Evolutionary conservation across 2,329 filamentous ascomycete genomes (phyloP).

Genomic region (Xylariales sp.): DNA sequence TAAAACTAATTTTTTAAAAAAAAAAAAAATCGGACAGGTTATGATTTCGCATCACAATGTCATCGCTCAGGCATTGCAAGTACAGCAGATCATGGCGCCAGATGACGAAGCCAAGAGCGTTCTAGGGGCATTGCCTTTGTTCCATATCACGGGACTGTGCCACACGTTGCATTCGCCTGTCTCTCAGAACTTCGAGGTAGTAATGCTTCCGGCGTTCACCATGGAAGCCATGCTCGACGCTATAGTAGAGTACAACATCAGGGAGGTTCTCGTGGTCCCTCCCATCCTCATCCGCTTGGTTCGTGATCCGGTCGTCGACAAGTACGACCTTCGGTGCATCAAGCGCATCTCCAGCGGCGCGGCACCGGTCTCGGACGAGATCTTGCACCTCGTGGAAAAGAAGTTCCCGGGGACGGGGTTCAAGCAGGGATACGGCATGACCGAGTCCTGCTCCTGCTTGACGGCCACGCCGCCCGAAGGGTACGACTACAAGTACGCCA

Average conservation of each 20-base stretch:
- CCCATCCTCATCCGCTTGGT: constrained; percentile 59
- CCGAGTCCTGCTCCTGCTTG: constrained; percentile 60
- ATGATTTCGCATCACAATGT: constrained; percentile 55
- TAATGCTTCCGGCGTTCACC: constrained; percentile 61
- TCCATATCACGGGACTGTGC: constrained; percentile 61
- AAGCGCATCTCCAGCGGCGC: constrained; percentile 56
- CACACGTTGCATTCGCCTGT: constrained; percentile 60
- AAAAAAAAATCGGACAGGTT: constrained; percentile 16
- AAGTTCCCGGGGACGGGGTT: constrained; percentile 57
- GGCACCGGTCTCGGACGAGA: constrained; percentile 52
- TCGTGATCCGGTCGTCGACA: constrained; percentile 46
- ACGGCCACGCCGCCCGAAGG: constrained; percentile 54
- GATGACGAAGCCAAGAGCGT: constrained; percentile 42
- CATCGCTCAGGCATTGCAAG: constrained; percentile 57
- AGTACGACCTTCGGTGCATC: constrained; percentile 54
- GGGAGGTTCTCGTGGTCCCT: constrained; percentile 54
- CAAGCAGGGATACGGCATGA: constrained; percentile 67
- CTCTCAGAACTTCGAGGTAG: constrained; percentile 59
- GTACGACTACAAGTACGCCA: constrained; percentile 53
- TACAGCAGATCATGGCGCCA: constrained; percentile 49
- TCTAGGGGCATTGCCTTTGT: constrained; percentile 56
- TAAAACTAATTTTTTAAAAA: too few species aligned
- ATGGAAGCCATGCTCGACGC: constrained; percentile 53
- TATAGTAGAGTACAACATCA: constrained; percentile 46
- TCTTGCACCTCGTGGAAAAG: constrained; percentile 49